phyloP scores from a whole-genome alignment of 495 filamentous ascomycete species.

The Podospora pseudopauciseta region DNA sequence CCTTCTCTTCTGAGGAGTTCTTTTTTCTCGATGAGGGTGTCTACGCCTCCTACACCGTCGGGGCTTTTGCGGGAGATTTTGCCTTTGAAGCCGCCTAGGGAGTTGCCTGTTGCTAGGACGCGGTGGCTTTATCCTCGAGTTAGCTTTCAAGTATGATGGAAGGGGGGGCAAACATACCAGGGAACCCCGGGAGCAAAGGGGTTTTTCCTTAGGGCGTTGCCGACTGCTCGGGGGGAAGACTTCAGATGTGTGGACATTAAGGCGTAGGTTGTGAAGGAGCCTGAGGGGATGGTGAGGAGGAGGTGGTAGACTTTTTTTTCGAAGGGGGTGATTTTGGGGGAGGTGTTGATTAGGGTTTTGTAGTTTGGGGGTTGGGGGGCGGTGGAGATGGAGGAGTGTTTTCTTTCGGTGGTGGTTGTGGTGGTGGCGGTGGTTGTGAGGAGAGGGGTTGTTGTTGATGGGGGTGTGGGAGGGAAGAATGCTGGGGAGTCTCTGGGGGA shows the following conservation, averaged over 20 bases:
- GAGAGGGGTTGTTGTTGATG: slow-evolving; percentile 14
- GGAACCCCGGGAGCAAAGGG: slow-evolving; percentile 65
- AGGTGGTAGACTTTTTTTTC: slow-evolving; percentile 60
- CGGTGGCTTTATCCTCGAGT: slow-evolving; percentile 35
- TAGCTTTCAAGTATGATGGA: neutral
- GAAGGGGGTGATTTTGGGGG: slow-evolving; percentile 48
- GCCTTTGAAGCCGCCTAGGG: slow-evolving; percentile 53
- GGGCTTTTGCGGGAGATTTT: slow-evolving; percentile 31
- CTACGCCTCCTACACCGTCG: slow-evolving; percentile 28
- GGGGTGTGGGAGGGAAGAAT: neutral
- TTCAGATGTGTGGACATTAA: slow-evolving; percentile 61
- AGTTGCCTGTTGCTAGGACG: slow-evolving; percentile 43
- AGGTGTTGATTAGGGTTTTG: slow-evolving; percentile 15
- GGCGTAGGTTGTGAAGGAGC: slow-evolving; percentile 70
- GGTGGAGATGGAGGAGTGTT: slow-evolving; percentile 7
- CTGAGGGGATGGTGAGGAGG: slow-evolving; percentile 52
- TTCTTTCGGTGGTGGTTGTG: slow-evolving; percentile 9
- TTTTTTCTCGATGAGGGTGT: slow-evolving; percentile 43
- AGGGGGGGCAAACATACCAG: slow-evolving; percentile 23
- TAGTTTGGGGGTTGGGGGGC: neutral
- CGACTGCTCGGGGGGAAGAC: slow-evolving; percentile 74
- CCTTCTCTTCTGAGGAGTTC: slow-evolving; percentile 39
- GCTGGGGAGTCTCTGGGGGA: neutral
- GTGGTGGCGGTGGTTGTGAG: slow-evolving; percentile 1
- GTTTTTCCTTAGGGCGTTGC: slow-evolving; percentile 69